A percentile compares a stretch with the other conserved stretches of the same genome.
Evolutionary conservation across 1,139 yeast genomes (phyloP).

Genomic region (Candida albicans): DNA sequence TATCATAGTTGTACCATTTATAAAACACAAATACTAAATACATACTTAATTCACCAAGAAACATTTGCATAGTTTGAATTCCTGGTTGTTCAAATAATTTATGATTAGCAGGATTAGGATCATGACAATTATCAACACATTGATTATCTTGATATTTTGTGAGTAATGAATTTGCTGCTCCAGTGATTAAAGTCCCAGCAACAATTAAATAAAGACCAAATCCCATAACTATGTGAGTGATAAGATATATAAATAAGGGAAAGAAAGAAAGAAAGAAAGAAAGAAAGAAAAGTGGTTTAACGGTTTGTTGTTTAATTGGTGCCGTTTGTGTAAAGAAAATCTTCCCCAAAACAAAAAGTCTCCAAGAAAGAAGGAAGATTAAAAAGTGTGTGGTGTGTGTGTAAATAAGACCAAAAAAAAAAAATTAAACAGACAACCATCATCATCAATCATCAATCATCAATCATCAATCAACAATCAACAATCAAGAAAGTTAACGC

Average conservation of each 20-base stretch:
- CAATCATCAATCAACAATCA: no score
- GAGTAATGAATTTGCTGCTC: constrained; percentile 70
- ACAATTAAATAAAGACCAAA: constrained; percentile 29
- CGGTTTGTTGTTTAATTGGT: no score
- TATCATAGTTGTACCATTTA: constrained; percentile 21
- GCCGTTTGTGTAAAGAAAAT: no score
- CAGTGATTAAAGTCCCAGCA: constrained; percentile 60
- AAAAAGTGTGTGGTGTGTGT: no score
- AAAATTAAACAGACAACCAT: not conserved
- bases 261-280: not conserved
- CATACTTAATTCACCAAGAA: constrained; percentile 65
- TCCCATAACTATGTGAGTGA: constrained; percentile 10
- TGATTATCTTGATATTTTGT: constrained; percentile 80
- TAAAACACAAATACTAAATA: constrained; percentile 42
- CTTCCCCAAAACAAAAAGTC: no score
- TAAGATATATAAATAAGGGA: not conserved
- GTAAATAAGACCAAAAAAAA: not conserved
- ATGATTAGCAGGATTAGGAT: constrained; percentile 39
- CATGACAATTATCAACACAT: constrained; percentile 60
- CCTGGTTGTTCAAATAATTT: constrained; percentile 73
- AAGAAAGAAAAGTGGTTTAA: not conserved
- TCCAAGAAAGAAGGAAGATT: no score
- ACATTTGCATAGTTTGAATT: constrained; percentile 79
- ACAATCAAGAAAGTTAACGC: no score
- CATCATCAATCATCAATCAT: not conserved